Conservation (phyloP, 2,329 filamentous ascomycete species). For the Dactylellina leptospora region DNA sequence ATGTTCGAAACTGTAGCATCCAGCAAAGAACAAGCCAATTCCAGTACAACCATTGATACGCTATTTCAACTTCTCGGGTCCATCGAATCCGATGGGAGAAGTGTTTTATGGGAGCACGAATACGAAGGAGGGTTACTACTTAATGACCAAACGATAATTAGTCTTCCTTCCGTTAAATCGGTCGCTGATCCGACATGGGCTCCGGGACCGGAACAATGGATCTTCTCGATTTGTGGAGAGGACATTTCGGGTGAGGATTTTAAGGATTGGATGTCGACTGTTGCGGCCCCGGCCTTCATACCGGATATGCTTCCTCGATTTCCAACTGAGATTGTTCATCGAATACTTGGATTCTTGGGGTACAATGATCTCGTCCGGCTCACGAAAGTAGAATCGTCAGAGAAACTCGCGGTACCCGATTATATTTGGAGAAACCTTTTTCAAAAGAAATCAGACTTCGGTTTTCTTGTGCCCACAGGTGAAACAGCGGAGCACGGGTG, state of each 20-base stretch:
- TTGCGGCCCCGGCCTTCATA: not conserved
- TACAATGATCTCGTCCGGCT: not conserved
- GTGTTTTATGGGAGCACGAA: conserved; percentile 1
- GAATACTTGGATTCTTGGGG: not conserved
- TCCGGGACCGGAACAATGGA: not conserved
- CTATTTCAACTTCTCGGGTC: conserved; percentile 16
- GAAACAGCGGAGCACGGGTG: too few species aligned
- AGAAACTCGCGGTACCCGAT: not conserved
- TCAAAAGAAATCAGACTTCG: not conserved
- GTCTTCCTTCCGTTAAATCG: too few species aligned
- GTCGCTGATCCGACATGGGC: not conserved
- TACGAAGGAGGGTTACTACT: not conserved
- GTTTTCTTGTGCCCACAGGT: too few species aligned
- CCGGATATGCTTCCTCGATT: conserved; percentile 5
- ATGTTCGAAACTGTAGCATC: not conserved
- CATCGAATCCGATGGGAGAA: not conserved
- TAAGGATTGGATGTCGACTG: not conserved
- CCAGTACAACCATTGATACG: not conserved
- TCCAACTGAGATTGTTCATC: conserved; percentile 2
- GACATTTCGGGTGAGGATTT: not conserved
- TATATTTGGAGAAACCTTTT: conserved; percentile 9
- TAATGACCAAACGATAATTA: too few species aligned
- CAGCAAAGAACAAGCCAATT: not conserved
- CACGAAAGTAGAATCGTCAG: not conserved
- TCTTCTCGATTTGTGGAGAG: not conserved